Evolutionary conservation across 176 grass and related monocot genomes (phyloP).

Genomic region (Pharus latifolius): DNA sequence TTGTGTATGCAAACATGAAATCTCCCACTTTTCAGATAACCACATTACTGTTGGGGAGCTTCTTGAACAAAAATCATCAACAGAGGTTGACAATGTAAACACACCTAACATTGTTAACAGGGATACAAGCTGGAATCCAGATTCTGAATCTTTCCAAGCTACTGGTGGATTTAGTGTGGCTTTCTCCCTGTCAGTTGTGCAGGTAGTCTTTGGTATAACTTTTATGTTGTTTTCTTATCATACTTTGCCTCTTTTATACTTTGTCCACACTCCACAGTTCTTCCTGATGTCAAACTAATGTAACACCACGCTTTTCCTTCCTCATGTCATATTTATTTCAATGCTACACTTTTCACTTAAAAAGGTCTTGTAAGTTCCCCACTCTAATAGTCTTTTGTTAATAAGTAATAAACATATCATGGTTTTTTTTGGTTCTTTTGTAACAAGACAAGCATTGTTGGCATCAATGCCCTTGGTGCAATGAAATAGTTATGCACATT

Average conservation of each 20-base stretch:
- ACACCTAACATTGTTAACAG: conserved; percentile 45
- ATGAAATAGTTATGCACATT: conserved; percentile 5
- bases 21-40: conserved; percentile 54
- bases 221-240: conserved; percentile 7
- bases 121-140: conserved; percentile 64
- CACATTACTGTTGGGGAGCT: conserved; percentile 91
- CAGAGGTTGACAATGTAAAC: conserved; percentile 49
- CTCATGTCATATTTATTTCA: neutral
- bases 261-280: neutral
- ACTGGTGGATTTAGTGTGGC: conserved; percentile 88
- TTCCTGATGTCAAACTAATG: conserved; percentile 1
- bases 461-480: neutral
- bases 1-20: conserved; percentile 16
- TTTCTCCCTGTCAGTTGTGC: conserved; percentile 82
- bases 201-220: conserved; percentile 40
- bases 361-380: neutral
- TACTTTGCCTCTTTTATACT: neutral
- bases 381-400: no score
- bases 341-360: neutral
- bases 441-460: no score
- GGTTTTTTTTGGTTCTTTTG: no score
- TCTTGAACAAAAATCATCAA: conserved; percentile 75
- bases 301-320: neutral
- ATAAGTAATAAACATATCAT: no score
- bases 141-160: conserved; percentile 86